Conservation (phyloP, 2,329 filamentous ascomycete genomes). For the Nothophaeocryptopus gaeumannii region DNA sequence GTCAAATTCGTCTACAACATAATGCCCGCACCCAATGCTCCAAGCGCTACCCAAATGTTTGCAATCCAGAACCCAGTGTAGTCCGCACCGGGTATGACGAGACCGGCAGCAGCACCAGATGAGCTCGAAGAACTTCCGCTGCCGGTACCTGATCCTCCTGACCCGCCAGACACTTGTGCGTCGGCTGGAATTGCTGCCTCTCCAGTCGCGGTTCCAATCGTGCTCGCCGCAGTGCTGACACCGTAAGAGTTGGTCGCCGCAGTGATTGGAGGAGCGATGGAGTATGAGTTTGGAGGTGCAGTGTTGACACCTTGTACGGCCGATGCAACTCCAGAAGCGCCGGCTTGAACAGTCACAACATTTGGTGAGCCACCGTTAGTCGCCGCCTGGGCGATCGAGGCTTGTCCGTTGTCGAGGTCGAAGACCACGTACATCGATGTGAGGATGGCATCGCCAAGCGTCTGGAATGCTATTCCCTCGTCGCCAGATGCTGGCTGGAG, state of each 20-base stretch:
- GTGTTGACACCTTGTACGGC: constrained; percentile 24
- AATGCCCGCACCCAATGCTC: constrained; percentile 16
- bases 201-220: constrained; percentile 33
- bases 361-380: constrained; percentile 25
- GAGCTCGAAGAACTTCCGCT: constrained; percentile 5
- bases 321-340: constrained; percentile 28
- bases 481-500: constrained; percentile 19
- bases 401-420: constrained; percentile 37
- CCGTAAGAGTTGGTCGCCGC: constrained; percentile 21
- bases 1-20: constrained; percentile 13
- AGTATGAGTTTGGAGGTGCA: constrained; percentile 17
- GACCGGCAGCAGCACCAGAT: constrained; percentile 12
- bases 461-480: constrained; percentile 21
- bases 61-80: constrained; percentile 13
- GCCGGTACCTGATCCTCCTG: constrained; percentile 2
- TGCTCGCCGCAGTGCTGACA: constrained; percentile 23
- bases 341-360: constrained; percentile 29
- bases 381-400: constrained; percentile 34
- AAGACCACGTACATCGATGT: constrained; percentile 37
- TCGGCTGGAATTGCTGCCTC: constrained; percentile 29
- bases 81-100: constrained; percentile 14
- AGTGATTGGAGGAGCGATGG: constrained; percentile 23
- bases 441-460: constrained; percentile 33
- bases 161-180: constrained; percentile 15
- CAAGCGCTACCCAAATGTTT: constrained; percentile 10